Percentiles rank a stretch among this genome's conserved stretches.
Evolutionary conservation across 306 rosid genomes (phyloP).

Genomic region (Vigna unguiculata): DNA sequence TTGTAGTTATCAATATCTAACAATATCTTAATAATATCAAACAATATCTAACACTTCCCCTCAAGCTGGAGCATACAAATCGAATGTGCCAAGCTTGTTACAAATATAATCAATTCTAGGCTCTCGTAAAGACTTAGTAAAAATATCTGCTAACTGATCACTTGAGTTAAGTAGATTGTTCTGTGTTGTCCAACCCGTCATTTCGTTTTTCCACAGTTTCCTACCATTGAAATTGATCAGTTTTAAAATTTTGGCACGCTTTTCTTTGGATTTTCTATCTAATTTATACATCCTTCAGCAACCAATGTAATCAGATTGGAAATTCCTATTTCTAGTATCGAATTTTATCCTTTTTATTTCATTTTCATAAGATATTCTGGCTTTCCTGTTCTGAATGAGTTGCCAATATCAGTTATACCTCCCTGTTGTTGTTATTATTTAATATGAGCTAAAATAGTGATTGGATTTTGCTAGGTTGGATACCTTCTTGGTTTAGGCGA

Average conservation of each 20-base stretch:
- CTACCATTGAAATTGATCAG: conserved; percentile 21
- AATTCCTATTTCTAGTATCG: conserved; percentile 5
- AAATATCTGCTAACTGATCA: no score
- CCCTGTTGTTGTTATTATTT: neutral
- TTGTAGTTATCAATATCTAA: no score
- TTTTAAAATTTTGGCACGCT: neutral
- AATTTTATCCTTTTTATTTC: conserved; percentile 1
- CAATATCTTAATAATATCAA: no score
- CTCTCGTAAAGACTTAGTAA: no score
- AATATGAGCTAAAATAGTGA: conserved; percentile 16
- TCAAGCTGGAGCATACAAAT: no score
- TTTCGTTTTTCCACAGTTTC: conserved; percentile 19
- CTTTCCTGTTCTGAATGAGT: neutral
- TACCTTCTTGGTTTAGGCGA: conserved; percentile 99
- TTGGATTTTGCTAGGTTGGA: conserved; percentile 73
- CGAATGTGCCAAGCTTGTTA: no score
- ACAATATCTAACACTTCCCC: no score
- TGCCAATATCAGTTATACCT: conserved; percentile 1
- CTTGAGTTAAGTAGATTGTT: no score
- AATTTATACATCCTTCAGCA: neutral
- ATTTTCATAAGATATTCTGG: conserved; percentile 9
- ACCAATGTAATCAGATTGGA: conserved; percentile 17
- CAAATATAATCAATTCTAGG: no score
- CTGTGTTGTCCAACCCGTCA: no score
- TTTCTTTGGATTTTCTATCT: neutral